Base-by-base conservation (phyloP, 495 filamentous ascomycete species). In the Aeminium ludgeri region DNA sequence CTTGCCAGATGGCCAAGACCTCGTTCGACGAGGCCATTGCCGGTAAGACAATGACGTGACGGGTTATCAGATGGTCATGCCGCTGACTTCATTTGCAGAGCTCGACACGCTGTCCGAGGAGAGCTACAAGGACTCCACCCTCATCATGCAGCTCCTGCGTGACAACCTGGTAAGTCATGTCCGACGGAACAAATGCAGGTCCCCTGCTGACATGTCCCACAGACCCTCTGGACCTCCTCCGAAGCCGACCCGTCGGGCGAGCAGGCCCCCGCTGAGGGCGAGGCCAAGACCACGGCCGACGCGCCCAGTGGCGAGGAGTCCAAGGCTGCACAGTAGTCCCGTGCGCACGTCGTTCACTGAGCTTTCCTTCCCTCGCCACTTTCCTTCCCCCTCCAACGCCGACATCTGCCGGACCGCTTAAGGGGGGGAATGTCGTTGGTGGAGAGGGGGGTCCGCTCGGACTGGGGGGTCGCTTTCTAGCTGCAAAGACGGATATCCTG, bases 141-240 rank as follows among this genome's bases (percentile, higher is more conserved):
- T 97, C 48, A 97, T 97, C 70, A 97, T 97, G 89, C 89, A 97
- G 68, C 80, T 97, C 46, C 77, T 97, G 59, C 76, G 89, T 59
- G 89, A 97, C 70, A 97, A 97, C 72, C 63, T 97, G 65, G 89
- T 96, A 78, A 56, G 84, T 36, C 16, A 11, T n/a, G 15, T 25
- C n/a, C 12, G 30, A n/a, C 43, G 27, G 15, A 34, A 18, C 17
- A 19, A 30, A 36, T 10, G 29, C 5, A 18, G 5, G 10, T 36
- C 17, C 6, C 11, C 36, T 12, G 17, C 16, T 38, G 6, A 27
- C 10, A 25, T 6, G 7, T 34, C 8, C 31, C 13, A 28, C 56
- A 97, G 89, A 97, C 89, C 44, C 87, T 97, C 65, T 97, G 89
- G 89, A 96, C 89, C 56, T 95, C 87, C 15, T 96, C 89, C 48